Evolutionary conservation across 768 basidiomycete genomes (phyloP).

Genomic region (Lyophyllum shimeji): DNA sequence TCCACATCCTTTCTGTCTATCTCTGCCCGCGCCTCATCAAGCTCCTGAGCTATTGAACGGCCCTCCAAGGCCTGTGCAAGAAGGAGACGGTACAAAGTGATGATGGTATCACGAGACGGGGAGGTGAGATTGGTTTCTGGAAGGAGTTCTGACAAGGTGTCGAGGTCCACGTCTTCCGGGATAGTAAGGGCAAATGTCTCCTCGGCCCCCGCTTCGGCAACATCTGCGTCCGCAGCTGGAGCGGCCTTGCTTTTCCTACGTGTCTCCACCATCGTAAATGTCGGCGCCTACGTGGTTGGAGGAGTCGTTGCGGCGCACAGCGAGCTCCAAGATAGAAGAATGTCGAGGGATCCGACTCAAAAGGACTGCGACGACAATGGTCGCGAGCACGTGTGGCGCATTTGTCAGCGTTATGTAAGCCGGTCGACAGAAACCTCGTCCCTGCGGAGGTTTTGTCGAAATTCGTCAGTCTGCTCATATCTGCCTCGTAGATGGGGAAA

Average conservation of each 20-base stretch:
- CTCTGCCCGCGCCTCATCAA: slow-evolving; percentile 72
- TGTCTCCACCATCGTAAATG: slow-evolving; percentile 43
- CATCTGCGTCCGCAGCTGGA: slow-evolving; percentile 29
- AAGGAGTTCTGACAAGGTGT: slow-evolving; percentile 55
- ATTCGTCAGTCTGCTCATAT: too few relatives aligned
- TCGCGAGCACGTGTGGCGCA: slow-evolving; percentile 16
- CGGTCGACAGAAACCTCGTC: background rate
- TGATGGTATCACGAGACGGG: slow-evolving; percentile 58
- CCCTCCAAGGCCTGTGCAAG: slow-evolving; percentile 55
- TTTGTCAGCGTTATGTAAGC: slow-evolving; percentile 6
- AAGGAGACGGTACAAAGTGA: slow-evolving; percentile 62
- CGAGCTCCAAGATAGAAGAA: slow-evolving; percentile 27
- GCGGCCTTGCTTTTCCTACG: slow-evolving; percentile 62
- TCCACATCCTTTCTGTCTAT: slow-evolving; percentile 75
- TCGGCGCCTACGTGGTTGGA: slow-evolving; percentile 10
- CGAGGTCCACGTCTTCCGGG: slow-evolving; percentile 69
- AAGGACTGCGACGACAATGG: background rate
- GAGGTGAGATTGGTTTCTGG: slow-evolving; percentile 59
- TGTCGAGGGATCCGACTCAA: background rate
- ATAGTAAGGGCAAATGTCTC: slow-evolving; percentile 39
- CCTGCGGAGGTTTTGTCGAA: too few relatives aligned
- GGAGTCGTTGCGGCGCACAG: slow-evolving; percentile 34
- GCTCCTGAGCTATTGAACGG: slow-evolving; percentile 56
- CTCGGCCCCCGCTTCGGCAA: slow-evolving; percentile 29
- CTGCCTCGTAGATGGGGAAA: slow-evolving; percentile 55